Evolutionary conservation across 2,329 filamentous ascomycete genomes (phyloP), one percentile per base, ranked within the genome.

Genomic region (Xylariales sp.): DNA sequence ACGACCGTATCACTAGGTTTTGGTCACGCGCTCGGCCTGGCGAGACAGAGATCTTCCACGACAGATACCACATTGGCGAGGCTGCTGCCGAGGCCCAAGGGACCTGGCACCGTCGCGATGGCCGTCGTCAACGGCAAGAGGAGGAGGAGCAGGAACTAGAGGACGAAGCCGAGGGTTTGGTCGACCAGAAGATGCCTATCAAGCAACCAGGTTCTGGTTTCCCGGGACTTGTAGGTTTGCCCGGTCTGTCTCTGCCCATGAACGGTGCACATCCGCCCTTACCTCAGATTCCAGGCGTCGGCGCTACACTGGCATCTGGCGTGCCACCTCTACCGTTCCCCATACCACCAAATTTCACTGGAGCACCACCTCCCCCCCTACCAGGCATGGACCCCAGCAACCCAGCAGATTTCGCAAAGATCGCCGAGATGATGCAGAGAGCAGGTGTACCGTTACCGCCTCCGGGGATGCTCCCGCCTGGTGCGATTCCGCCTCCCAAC

Each of bases 1-100:
- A 98, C 62, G 93, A 98, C 62, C 84, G 93, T 29, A 90, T 95
- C 47, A 97, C 93, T 3, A 83, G 93, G 35, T 98, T 98, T 69
- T 98, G 93, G 93, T 89, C 90, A 3, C 83, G 93, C 31, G 80
- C 88, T 12, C 75, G 93, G 35, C 93, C 93, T 2, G 93, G 93
- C 36, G 91, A 96, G 51, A 78, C 75, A n/a, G 82, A 85, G 40
- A 85, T 86, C 53, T 78, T 88, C 64, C 89, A 90, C 56, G 93
- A 98, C 65, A 80, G 89, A 44, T 96, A 94, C 62, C 93, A 98
- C 59, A 93, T 97, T 48, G 93, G 93, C 36, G 90, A 96, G 64
- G 82, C 87, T 6, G 90, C 89, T 1, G 91, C 91, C 19, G 90
- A 96, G 66, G 89, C 88, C 0, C 86, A 93, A 61, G 93, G 93